A percentile compares a stretch with the other conserved stretches of the same genome.
These are phyloP conservation scores for Eimeria zaria DNA, from an alignment of 169 alveolate genomes.

Conservation along the genomic window DNA sequence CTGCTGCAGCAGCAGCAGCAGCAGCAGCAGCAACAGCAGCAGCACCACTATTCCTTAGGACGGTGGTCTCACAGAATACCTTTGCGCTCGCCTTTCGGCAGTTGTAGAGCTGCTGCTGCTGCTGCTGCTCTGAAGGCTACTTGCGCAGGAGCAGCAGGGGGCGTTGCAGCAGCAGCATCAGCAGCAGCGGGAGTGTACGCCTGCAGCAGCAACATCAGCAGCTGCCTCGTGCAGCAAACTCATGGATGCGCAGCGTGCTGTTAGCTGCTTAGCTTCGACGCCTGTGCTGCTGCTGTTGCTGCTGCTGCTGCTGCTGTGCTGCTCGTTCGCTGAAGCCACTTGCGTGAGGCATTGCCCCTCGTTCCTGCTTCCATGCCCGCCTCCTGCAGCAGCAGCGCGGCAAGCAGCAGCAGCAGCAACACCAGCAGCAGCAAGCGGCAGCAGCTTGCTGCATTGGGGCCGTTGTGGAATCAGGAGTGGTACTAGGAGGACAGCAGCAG, in stretches of 20 bases:
- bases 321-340: not conserved
- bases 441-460: not conserved
- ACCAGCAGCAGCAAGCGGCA: constrained; percentile 4
- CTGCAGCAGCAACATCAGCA: constrained; percentile 20
- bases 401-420: constrained; percentile 8
- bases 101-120: not conserved
- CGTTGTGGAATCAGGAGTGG: not conserved
- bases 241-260: constrained; percentile 12
- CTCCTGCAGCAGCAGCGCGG: constrained; percentile 26
- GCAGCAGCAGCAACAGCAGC: constrained; percentile 17
- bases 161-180: not conserved
- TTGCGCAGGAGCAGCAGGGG: not conserved
- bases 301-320: constrained; percentile 30
- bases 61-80: too few relatives aligned
- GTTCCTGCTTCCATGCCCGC: not conserved
- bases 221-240: constrained; percentile 14
- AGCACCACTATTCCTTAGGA: too few relatives aligned
- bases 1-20: too few relatives aligned
- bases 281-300: constrained; percentile 48
- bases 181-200: constrained; percentile 9
- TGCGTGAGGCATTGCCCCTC: not conserved
- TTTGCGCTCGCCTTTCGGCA: not conserved
- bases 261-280: not conserved
- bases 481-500: not conserved
- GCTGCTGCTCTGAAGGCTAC: too few relatives aligned